Evolutionary conservation across 2,329 filamentous ascomycete species (phyloP), one percentile per base, ranked within the genome.

Genomic region (Microsporum canis): DNA sequence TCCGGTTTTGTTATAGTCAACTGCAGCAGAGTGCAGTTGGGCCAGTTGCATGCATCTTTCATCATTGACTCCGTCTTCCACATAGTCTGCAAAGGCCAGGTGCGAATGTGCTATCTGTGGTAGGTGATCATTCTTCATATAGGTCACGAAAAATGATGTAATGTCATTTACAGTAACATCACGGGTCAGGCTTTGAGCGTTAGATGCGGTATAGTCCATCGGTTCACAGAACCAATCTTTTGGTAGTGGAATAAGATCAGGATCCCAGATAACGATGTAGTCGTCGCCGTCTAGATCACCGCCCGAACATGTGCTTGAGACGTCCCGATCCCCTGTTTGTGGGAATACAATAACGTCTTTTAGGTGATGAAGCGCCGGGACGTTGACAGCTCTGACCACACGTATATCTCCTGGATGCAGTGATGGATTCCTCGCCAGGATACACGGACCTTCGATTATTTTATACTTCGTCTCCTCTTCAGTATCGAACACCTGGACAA

Each of bases 271-370:
- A 3, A 97, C 85, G 60, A 97, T 86, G 71, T 91, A 99, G 70
- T 99, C 94, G 68, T 99, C 94, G 0, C 94, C 94, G 69, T 99
- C 94, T 0, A 99, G 80, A 69, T 99, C 94, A 0, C 94, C 94
- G 1, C 94, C 94, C 3, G 94, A 96, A 65, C 94, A 91, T 92
- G 97, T 97, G 68, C 88, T 91, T 0, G 91, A 85, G 27, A 99
- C 76, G 64, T 95, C 90, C 14, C 88, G 81, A 69, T 96, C 90
- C 0, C 92, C 92, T 0, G 78, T 86, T 39, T 88, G 84, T 0
- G 94, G 89, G 57, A 99, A 87, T 0, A 97, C 91, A 0, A 97
- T 86, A 0, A 95, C 88, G 69, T 97, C 86, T 61, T 83, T 86
- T 3, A 96, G 79, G 68, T 96, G 89, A 53, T 80, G 82, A 2